Percentiles rank a stretch among this genome's conserved stretches.
Conservation (phyloP, 805 yeast species). For the Ogataea pilisensis region DNA sequence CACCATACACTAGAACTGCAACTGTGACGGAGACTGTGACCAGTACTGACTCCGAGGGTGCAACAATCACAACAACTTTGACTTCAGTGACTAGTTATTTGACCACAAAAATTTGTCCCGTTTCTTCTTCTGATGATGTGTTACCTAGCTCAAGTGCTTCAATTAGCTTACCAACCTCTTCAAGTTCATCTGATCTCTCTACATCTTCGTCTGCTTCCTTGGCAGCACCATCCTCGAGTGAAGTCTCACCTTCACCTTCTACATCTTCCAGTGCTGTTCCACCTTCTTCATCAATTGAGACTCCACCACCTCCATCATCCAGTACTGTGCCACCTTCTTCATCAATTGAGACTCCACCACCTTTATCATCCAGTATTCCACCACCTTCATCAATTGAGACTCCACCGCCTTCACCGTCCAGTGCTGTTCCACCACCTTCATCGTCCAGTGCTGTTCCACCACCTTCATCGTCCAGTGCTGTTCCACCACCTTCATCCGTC, state of each 20-base stretch:
- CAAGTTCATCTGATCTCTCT: constrained; percentile 3
- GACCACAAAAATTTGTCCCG: constrained; percentile 3
- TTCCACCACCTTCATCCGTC: no score
- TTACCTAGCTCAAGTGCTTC: neutral
- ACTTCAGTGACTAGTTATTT: constrained; percentile 3
- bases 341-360: constrained; percentile 1
- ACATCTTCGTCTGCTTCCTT: constrained; percentile 4
- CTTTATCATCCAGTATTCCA: constrained; percentile 1
- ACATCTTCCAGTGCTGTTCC: constrained; percentile 1
- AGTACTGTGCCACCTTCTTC: constrained; percentile 2
- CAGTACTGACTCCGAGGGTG: constrained; percentile 5
- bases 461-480: no score
- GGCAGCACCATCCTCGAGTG: constrained; percentile 1
- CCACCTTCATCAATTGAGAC: constrained; percentile 5
- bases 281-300: constrained; percentile 2
- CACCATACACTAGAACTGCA: constrained; percentile 13
- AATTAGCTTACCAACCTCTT: neutral
- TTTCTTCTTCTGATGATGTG: neutral
- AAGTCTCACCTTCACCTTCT: neutral
- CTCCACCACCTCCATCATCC: neutral
- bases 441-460: no score
- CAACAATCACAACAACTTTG: constrained; percentile 1
- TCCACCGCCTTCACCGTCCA: constrained; percentile 6
- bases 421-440: no score
- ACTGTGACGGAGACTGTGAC: constrained; percentile 5